Evolutionary conservation across 2,329 filamentous ascomycete genomes (phyloP), one percentile per base, ranked within the genome.

Genomic region (Cladosporium sp.): DNA sequence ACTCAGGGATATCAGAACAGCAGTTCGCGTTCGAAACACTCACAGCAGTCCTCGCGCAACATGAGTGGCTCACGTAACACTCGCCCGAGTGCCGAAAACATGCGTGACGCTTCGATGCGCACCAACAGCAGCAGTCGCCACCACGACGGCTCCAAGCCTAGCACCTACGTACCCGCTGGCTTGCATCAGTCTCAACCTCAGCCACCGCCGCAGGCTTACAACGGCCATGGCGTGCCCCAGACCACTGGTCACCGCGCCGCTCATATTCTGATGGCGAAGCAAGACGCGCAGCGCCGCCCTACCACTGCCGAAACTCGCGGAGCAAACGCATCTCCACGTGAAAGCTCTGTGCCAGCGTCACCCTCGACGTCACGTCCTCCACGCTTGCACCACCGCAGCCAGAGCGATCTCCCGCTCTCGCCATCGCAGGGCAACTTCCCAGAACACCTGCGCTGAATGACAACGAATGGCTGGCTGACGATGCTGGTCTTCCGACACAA

Each of bases 151-250:
- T 49, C 37, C 11, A 62, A 63, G 52, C 64, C 67, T 17, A 58
- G 56, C 47, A 67, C 65, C 1, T 68, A 69, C 52, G 52, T 63
- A 12, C 65, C 66, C 17, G 61, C 60, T 17, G 66, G 65, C 22
- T 45, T 52, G 47, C 42, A 47, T 6, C 42, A 49, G 30, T 30
- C 42, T 9, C 54, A 56, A 40, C 42, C 42, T 15, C 54, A 56
- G n/a, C 54, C 54, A 36, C 30, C 40, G 3, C 43, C 8, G 42
- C 40, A 47, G 22, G 25, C 54, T 28, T 49, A 49, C 22, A 39
- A 38, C 20, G 30, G 42, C 22, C 38, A 45, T 5, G 40, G 54
- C 15, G 43, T 34, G 3, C 39, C 39, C 5, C 25, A 42, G n/a
- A 43, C 28, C 4, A 56, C 42, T 15, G 54, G 54, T 12, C 42